Conservation (phyloP, 169 alveolate species). For the Cryptosporidium felis region DNA sequence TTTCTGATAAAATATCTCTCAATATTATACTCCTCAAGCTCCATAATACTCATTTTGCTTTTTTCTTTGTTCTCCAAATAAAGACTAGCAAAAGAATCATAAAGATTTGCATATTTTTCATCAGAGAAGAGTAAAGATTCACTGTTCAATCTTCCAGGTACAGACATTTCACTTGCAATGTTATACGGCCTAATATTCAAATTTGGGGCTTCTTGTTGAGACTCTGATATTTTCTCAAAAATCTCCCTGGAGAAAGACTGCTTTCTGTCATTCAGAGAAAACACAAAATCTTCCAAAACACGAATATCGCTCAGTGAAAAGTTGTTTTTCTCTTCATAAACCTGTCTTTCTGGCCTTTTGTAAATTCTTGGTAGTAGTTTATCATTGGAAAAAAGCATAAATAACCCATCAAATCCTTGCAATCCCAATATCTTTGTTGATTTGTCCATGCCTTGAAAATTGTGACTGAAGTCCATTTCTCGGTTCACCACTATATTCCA, state of each 20-base stretch:
- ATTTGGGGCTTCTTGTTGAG: not conserved
- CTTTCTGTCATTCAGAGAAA: conserved; percentile 54
- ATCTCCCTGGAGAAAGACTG: conserved; percentile 28
- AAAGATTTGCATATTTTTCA: not conserved
- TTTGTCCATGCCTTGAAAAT: no score
- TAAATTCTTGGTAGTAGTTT: not conserved
- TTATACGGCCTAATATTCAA: conserved; percentile 6
- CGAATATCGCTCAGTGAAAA: not conserved
- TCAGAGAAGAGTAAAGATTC: not conserved
- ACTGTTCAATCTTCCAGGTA: no score
- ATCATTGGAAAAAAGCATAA: not conserved
- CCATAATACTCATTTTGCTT: not conserved
- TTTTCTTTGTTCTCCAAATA: not conserved
- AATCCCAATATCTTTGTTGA: conserved; percentile 1
- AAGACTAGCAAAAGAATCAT: conserved; percentile 2
- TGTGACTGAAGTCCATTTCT: no score
- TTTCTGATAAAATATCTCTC: conserved; percentile 29
- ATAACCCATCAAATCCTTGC: not conserved
- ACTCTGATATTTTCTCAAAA: not conserved
- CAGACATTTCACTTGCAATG: not conserved
- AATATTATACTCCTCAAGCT: conserved; percentile 38
- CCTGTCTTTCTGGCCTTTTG: not conserved
- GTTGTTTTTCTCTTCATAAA: not conserved
- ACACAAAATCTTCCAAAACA: conserved; percentile 56
- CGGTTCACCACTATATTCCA: no score